Base-by-base conservation (phyloP, 352 stramenopile species). In the Peronospora destructor region DNA sequence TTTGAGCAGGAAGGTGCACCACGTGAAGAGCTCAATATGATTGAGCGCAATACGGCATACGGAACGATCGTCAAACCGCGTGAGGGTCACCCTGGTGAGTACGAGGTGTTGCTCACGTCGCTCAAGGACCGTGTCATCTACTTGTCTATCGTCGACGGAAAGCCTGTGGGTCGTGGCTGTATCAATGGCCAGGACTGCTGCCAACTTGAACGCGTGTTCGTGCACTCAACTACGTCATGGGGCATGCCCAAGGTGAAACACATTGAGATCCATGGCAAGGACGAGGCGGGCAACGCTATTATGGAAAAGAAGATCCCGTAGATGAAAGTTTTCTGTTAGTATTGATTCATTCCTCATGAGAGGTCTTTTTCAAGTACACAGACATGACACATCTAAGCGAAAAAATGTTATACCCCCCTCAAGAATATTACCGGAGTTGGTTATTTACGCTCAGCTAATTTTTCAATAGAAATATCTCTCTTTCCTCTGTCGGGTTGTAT, bases 301-400 rank as follows among this genome's bases (percentile, higher is more conserved):
- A 85, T 90, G 75, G 81, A 92, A 64, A 92, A 89, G 68, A 91
- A 91, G 67, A 55, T 87, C 40, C 76, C 78, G 21, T 91, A 87
- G 55, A 66, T 6, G 34, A 0, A 51, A 21, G 8, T 10, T 1
- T 30, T 30, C 6, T 30, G 8, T 1, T 30, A 21, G 19, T 21
- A 21, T 21, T 21, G 19, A 21, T 21, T 21, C 19, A 21, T 21
- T 21, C 19, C 19, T 21, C 1, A 21, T 21, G 1, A 21, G 19
- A 3, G 19, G 19, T 21, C 19, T 21, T 21, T n/a, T 3, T 21
- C 19, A 21, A 21, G 1, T 21, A 21, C 19, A 21, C 19, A 21
- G 19, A 21, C 19, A 21, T 21, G 19, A 21, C 19, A 21, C 3
- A 21, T 21, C 1, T 21, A 21, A 21, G 1, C 19, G 19, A 21